phyloP scores from a whole-genome alignment of 805 yeast genomes.

The Cyberlindnera amylophila region DNA sequence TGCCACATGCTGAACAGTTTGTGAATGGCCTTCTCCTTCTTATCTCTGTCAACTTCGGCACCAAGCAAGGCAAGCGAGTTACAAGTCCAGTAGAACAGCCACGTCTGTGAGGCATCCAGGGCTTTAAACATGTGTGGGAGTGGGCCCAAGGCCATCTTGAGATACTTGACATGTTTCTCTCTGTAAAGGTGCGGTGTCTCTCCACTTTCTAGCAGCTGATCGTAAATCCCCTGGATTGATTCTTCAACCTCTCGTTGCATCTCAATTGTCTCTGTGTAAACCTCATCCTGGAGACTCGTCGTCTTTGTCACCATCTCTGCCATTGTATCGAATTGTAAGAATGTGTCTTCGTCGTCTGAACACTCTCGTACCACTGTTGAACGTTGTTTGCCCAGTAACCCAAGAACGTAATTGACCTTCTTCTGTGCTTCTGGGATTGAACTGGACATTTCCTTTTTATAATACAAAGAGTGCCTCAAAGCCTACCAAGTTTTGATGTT shows the following conservation, averaged over 20 bases:
- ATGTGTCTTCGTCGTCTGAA: slow-evolving; percentile 2
- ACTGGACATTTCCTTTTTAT: neutral
- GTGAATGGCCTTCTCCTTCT: slow-evolving; percentile 28
- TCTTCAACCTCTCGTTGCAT: slow-evolving; percentile 33
- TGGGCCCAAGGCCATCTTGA: slow-evolving; percentile 19
- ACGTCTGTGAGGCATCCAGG: slow-evolving; percentile 87
- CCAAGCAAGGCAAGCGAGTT: slow-evolving; percentile 49
- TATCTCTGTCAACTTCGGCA: slow-evolving; percentile 22
- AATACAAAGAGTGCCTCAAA: no score
- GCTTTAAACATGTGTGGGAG: slow-evolving; percentile 30
- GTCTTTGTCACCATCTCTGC: slow-evolving; percentile 12
- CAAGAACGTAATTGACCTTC: slow-evolving; percentile 3
- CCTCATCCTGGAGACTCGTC: slow-evolving; percentile 25
- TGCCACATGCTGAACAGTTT: slow-evolving; percentile 32
- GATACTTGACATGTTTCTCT: slow-evolving; percentile 18
- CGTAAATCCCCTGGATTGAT: slow-evolving; percentile 30
- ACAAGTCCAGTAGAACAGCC: slow-evolving; percentile 84
- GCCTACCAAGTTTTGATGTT: neutral
- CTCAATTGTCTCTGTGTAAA: slow-evolving; percentile 35
- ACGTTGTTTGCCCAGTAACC: slow-evolving; percentile 5
- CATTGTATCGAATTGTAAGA: slow-evolving; percentile 16
- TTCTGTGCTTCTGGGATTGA: slow-evolving; percentile 1
- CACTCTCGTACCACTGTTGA: slow-evolving; percentile 6
- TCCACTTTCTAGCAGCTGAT: slow-evolving; percentile 22
- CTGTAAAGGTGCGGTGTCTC: slow-evolving; percentile 15